Evolutionary conservation across 73 alveolate species (phyloP), one percentile per base, ranked within the genome.

Genomic region (Effrenium voratum): DNA sequence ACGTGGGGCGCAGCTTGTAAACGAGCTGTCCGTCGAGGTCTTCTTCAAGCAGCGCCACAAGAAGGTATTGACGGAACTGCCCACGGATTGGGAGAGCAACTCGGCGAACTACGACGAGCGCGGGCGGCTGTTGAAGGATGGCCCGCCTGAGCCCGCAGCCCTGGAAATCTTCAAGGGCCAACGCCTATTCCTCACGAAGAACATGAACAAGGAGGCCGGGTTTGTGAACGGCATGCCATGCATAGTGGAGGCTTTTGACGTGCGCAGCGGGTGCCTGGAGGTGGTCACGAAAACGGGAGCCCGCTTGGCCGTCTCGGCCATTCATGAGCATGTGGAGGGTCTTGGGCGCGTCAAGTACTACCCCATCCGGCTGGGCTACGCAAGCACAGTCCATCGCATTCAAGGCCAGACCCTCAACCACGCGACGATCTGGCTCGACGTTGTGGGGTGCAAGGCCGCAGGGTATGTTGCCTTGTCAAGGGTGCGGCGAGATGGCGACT

Each of bases 291-390:
- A 36, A 34, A 44, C 40, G 30, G 87, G 87, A 22, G 26, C 13
- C 22, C 57, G 57, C 26, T 43, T 77, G 36, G 87, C 87, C 5
- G 87, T 44, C 66, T 43, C 40, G 28, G 22, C 30, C 38, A 2
- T 16, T 43, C 13, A 57, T 5, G 87, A 77, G 30, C 44, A 41
- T 15, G 4, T 77, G 57, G 4, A 5, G 16, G 87, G 44, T 40
- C 59, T 40, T 6, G 34, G 87, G 19, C 45, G 30, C 3, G 76
- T 49, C 38, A 49, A 72, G 1, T 82, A 36, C 76, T 49, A 46
- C 46, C 93, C 93, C n/a, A 57, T 49, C 10, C 93, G 93, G 40
- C 36, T 82, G 34, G 76, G 93, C 32, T 82, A 82, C 93, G 93
- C 93, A 1, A 26, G 50, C 73, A 82, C 93, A 36, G 52, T 82